These are phyloP conservation scores for Polytrichum formosum DNA, from an alignment of 225 moss, liverwort and hornwort species.

Conservation along the genomic window DNA sequence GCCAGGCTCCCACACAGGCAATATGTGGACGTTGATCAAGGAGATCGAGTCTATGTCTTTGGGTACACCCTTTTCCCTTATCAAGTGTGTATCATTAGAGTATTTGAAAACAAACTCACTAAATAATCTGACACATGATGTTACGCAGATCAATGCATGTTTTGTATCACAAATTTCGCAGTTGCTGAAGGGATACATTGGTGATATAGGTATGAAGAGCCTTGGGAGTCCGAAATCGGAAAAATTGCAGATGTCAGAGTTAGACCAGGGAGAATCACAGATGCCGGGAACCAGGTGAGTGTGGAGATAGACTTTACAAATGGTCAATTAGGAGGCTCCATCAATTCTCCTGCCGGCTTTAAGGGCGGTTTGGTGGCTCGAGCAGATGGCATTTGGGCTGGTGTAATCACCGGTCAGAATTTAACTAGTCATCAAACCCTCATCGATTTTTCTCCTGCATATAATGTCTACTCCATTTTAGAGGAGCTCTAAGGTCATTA, in stretches of 20 bases:
- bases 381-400: conserved; percentile 43
- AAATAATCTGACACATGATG: neutral
- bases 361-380: conserved; percentile 40
- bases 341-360: conserved; percentile 34
- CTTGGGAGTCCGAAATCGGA: conserved; percentile 45
- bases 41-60: conserved; percentile 52
- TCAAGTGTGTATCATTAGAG: too few relatives aligned
- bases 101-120: neutral
- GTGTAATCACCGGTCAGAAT: conserved; percentile 36
- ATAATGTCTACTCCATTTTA: conserved; percentile 44
- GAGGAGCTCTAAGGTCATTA: conserved; percentile 27
- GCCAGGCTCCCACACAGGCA: conserved; percentile 31
- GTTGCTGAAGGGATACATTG: neutral
- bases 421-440: conserved; percentile 17
- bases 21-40: conserved; percentile 28
- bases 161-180: too few relatives aligned
- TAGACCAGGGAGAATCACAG: conserved; percentile 36
- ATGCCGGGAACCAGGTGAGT: conserved; percentile 39
- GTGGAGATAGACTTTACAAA: conserved; percentile 41
- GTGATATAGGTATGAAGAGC: conserved; percentile 46
- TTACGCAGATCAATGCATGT: neutral
- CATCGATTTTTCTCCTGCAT: conserved; percentile 45
- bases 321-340: conserved; percentile 50
- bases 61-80: conserved; percentile 23
- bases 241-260: conserved; percentile 43